A percentile compares a stretch with the other conserved stretches of the same genome.
phyloP scores from a whole-genome alignment of 2,329 filamentous ascomycete genomes.

The Cyphellophora attinorum region DNA sequence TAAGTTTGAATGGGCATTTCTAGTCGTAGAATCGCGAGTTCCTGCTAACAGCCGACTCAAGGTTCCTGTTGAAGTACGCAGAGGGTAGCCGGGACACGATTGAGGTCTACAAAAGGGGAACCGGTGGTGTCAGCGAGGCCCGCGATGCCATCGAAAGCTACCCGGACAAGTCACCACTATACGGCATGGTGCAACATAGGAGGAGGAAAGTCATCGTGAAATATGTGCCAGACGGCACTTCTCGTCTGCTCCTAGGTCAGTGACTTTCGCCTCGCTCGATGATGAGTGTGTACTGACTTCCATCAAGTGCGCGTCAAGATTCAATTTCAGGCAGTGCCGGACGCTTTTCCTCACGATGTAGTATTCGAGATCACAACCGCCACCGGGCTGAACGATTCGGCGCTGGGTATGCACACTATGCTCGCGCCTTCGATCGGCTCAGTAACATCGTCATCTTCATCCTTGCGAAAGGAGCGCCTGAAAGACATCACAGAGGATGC shows the following conservation, averaged over 20 bases:
- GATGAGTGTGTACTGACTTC: slow-evolving; percentile 2
- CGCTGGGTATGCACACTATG: slow-evolving; percentile 78
- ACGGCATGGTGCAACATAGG: slow-evolving; percentile 82
- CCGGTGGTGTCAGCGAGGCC: slow-evolving; percentile 74
- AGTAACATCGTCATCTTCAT: slow-evolving; percentile 74
- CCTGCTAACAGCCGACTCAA: no score
- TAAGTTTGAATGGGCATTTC: no score
- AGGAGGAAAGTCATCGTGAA: slow-evolving; percentile 86
- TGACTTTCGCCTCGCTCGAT: no score
- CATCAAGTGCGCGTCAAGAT: slow-evolving; percentile 67
- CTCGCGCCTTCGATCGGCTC: slow-evolving; percentile 81
- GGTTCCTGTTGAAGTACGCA: slow-evolving; percentile 85
- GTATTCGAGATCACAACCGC: slow-evolving; percentile 65
- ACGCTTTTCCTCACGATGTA: slow-evolving; percentile 77
- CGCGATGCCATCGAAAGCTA: slow-evolving; percentile 69
- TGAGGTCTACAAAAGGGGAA: slow-evolving; percentile 65
- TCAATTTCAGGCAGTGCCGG: slow-evolving; percentile 52
- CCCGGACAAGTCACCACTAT: slow-evolving; percentile 77
- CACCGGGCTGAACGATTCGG: slow-evolving; percentile 76
- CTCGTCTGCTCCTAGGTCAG: slow-evolving; percentile 83
- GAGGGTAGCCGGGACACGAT: slow-evolving; percentile 71
- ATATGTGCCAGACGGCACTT: slow-evolving; percentile 84
- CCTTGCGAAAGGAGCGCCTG: slow-evolving; percentile 64
- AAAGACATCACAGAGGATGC: slow-evolving; percentile 95
- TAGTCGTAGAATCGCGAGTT: no score